Conservation (phyloP, 768 basidiomycete species). For the Podaxis rugospora region DNA sequence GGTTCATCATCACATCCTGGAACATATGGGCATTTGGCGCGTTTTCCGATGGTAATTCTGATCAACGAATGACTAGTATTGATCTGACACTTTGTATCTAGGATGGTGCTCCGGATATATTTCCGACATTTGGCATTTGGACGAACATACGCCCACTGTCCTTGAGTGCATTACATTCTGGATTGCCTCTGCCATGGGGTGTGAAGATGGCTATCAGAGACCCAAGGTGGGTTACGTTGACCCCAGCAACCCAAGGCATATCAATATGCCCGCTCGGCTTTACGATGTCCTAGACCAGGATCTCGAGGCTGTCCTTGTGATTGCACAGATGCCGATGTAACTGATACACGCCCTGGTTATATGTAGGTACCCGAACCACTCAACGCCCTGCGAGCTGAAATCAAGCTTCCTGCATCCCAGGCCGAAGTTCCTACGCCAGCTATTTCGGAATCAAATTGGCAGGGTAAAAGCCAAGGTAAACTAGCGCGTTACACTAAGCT, state of each 20-base stretch:
- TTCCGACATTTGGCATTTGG: slow-evolving; percentile 37
- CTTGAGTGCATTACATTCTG: slow-evolving; percentile 51
- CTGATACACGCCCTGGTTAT: slow-evolving; percentile 12
- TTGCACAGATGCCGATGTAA: slow-evolving; percentile 16
- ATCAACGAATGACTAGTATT: background rate
- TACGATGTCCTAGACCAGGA: slow-evolving; percentile 25
- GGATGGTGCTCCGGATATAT: slow-evolving; percentile 53
- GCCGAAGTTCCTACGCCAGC: slow-evolving; percentile 22
- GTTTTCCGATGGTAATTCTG: slow-evolving; percentile 46
- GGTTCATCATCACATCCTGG: slow-evolving; percentile 59
- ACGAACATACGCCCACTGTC: slow-evolving; percentile 41
- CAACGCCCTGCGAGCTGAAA: slow-evolving; percentile 21
- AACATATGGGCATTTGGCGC: slow-evolving; percentile 58
- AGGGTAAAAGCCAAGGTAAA: slow-evolving; percentile 35
- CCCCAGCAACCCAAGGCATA: background rate
- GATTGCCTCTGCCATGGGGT: slow-evolving; percentile 48
- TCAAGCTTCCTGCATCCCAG: slow-evolving; percentile 20
- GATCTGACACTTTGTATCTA: slow-evolving; percentile 18
- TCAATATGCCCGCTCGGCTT: background rate
- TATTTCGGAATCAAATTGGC: slow-evolving; percentile 41
- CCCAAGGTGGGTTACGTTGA: slow-evolving; percentile 35
- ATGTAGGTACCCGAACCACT: slow-evolving; percentile 42
- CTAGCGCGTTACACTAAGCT: background rate
- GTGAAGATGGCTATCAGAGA: slow-evolving; percentile 25
- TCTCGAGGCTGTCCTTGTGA: slow-evolving; percentile 23